These are phyloP conservation scores for Piloderma croceum DNA, from an alignment of 768 basidiomycete genomes.

Conservation along the genomic window DNA sequence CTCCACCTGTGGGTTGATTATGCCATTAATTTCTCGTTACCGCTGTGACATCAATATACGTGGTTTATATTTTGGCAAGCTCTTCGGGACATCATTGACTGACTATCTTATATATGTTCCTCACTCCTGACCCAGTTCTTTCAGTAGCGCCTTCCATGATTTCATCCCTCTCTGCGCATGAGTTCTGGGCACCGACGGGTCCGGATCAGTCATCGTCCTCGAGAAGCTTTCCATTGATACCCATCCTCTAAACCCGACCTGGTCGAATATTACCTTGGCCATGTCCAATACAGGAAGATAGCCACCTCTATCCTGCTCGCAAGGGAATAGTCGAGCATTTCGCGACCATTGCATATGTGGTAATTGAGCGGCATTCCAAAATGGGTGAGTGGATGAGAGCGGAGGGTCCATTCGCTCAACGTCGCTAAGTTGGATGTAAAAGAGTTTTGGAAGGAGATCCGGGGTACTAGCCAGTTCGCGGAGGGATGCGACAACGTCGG, in stretches of 20 bases:
- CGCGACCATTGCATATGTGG: constrained; percentile 5
- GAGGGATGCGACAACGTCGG: background rate
- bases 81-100: too few species aligned
- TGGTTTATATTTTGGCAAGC: too few species aligned
- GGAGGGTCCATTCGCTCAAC: constrained; percentile 3
- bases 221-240: constrained; percentile 3
- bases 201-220: constrained; percentile 2
- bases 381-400: constrained; percentile 5
- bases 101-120: too few species aligned
- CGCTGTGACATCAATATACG: too few species aligned
- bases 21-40: too few species aligned
- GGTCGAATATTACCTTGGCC: background rate
- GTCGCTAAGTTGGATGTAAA: constrained; percentile 6
- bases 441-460: constrained; percentile 1
- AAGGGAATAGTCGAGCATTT: constrained; percentile 7
- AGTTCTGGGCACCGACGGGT: background rate
- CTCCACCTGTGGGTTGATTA: too few species aligned
- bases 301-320: too few species aligned
- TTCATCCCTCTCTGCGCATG: constrained; percentile 3
- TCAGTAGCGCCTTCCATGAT: constrained; percentile 4
- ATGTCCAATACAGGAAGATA: constrained; percentile 3
- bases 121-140: too few species aligned
- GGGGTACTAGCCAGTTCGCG: background rate
- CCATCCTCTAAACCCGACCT: constrained; percentile 5
- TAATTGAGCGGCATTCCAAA: constrained; percentile 2